Base-by-base conservation (phyloP, 306 rosid species). In the Cicer bijugum region DNA sequence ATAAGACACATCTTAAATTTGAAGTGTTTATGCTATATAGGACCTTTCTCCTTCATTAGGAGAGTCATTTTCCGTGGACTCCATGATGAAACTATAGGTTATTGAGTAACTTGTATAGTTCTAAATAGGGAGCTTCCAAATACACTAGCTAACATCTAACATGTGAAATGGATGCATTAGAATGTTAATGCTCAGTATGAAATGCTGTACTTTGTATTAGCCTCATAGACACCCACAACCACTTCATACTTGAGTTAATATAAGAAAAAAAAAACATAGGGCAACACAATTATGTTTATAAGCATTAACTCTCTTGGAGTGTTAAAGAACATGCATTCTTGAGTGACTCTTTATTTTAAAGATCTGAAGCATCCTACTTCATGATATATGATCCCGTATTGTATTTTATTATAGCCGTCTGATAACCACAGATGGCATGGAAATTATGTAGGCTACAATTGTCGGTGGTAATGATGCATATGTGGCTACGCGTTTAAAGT, bases 321-420 rank as follows among this genome's bases (percentile, higher is more conserved):
- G 61, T 68, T 60, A 37, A 67, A 60, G 51, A 37, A 42, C 8
- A 6, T 51, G 44, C 16, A 1, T 48, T 56, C 44, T 45, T 51
- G 47, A 45, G 46, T 52, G 69, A 33, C 46, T 62, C 20, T 56
- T 50, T 60, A 46, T 68, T 58, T 50, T n/a, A 60, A 55, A 70
- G 15, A 70, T 78, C n/a, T 43, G 40, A 45, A 75, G 39, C 48
- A 51, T 75, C 73, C 69, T 33, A 38, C 62, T 69, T 40, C 12
- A 16, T 42, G 10, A 58, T 67, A 10, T 17, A 73, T 65, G 56
- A 45, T 48, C 3, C 5, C 62, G 33, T 28, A 28, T n/a, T 15
- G 33, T 62, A 37, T 63, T 75, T 60, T 12, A 61, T 62, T 65
- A 17, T 58, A 63, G 61, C 58, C 63, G 11, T 47, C 46, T 46